These are phyloP conservation scores for Rhododendron ferrugineum DNA, from an alignment of 148 eudicot species.

Conservation along the genomic window DNA sequence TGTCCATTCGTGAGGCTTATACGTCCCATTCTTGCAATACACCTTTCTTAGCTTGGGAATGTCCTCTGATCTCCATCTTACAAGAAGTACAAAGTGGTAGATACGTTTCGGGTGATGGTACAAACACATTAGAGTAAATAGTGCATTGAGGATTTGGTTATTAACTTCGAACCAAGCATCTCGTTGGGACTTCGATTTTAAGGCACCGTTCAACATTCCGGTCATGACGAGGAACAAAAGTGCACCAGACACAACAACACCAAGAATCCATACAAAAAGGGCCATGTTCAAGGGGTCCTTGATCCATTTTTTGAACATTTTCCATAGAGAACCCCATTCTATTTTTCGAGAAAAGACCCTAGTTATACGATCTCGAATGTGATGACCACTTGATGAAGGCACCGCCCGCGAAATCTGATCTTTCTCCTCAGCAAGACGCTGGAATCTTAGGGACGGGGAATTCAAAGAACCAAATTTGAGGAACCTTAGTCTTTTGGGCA, in stretches of 20 bases:
- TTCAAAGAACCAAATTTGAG: slow-evolving; percentile 39
- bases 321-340: slow-evolving; percentile 54
- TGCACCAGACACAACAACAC: slow-evolving; percentile 85
- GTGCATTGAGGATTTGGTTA: slow-evolving; percentile 89
- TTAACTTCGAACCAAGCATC: slow-evolving; percentile 94
- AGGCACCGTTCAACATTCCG: slow-evolving; percentile 69
- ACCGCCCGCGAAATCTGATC: slow-evolving; percentile 71
- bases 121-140: slow-evolving; percentile 86
- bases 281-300: slow-evolving; percentile 79
- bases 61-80: slow-evolving; percentile 78
- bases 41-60: slow-evolving; percentile 57
- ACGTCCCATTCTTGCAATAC: slow-evolving; percentile 90
- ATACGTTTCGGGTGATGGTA: slow-evolving; percentile 87
- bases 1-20: slow-evolving; percentile 91
- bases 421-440: slow-evolving; percentile 50
- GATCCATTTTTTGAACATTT: slow-evolving; percentile 63
- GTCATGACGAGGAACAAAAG: slow-evolving; percentile 91
- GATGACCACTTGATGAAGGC: slow-evolving; percentile 41
- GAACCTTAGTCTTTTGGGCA: slow-evolving; percentile 26
- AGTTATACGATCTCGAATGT: slow-evolving; percentile 48
- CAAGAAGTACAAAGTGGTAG: slow-evolving; percentile 63
- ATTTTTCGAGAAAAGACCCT: slow-evolving; percentile 53
- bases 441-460: slow-evolving; percentile 59
- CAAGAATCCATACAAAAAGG: slow-evolving; percentile 72
- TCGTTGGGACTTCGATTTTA: slow-evolving; percentile 60